Percentiles rank a stretch among this genome's conserved stretches.
These are phyloP conservation scores for Pinguiococcus pyrenoidosus DNA, from an alignment of 108 stramenopile genomes.

Conservation along the genomic window DNA sequence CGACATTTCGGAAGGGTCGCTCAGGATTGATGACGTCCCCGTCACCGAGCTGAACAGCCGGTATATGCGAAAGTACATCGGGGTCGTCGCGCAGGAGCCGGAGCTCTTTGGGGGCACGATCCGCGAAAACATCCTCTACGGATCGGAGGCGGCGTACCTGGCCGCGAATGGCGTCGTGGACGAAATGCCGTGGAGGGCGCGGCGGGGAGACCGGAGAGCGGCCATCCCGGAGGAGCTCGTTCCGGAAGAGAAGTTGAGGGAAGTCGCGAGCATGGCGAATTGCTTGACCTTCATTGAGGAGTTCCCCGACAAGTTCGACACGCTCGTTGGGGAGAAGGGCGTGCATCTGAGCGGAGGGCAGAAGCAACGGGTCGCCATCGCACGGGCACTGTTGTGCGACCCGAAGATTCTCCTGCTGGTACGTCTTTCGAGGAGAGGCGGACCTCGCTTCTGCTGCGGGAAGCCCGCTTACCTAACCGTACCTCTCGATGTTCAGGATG, in stretches of 20 bases:
- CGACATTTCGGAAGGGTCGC: slow-evolving; percentile 64
- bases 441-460: too few species aligned
- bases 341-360: slow-evolving; percentile 77
- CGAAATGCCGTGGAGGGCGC: neutral
- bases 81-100: slow-evolving; percentile 83
- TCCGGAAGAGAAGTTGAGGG: neutral
- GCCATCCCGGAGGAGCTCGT: neutral
- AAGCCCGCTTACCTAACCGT: too few species aligned
- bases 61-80: slow-evolving; percentile 58
- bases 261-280: neutral
- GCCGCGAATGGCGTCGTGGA: neutral
- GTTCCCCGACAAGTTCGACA: slow-evolving; percentile 45
- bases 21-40: slow-evolving; percentile 58
- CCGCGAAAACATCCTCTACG: slow-evolving; percentile 64
- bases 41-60: slow-evolving; percentile 55
- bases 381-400: slow-evolving; percentile 71
- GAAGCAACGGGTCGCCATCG: slow-evolving; percentile 87
- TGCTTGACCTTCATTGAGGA: slow-evolving; percentile 2
- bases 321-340: slow-evolving; percentile 51
- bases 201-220: neutral
- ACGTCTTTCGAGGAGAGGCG: too few species aligned
- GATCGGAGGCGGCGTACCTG: slow-evolving; percentile 17
- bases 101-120: slow-evolving; percentile 66
- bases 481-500: slow-evolving; percentile 38
- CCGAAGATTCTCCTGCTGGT: slow-evolving; percentile 55